Percentiles rank a stretch among this genome's conserved stretches.
Conservation (phyloP, 148 eudicot genomes). For the Spergularia bocconei region DNA sequence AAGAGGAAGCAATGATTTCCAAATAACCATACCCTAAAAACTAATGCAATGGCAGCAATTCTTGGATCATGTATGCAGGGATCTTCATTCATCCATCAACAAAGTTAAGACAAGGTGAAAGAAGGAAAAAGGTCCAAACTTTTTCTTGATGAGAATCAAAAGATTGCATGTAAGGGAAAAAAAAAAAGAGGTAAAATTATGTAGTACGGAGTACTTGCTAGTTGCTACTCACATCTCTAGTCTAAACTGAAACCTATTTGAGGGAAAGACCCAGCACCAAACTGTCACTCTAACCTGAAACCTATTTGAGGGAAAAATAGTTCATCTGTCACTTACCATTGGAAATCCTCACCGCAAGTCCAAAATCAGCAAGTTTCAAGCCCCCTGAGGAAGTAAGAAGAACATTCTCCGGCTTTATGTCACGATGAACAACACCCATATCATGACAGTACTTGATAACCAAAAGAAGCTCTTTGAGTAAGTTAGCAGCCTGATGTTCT, state of each 20-base stretch:
- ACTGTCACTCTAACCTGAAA: background rate
- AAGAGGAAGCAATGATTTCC: background rate
- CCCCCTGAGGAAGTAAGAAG: constrained; percentile 57
- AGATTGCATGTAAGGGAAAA: background rate
- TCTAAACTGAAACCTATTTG: background rate
- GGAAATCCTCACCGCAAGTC: constrained; percentile 52
- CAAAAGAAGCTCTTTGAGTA: constrained; percentile 54
- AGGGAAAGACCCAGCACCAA: background rate
- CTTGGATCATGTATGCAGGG: background rate
- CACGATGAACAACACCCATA: constrained; percentile 80
- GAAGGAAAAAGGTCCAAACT: background rate
- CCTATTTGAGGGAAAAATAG: background rate
- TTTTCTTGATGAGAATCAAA: background rate
- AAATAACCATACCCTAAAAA: background rate
- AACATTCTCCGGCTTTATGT: constrained; percentile 72
- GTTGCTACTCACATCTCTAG: background rate
- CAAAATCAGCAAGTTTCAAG: constrained; percentile 78
- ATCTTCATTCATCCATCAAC: too few species aligned
- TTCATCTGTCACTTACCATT: constrained; percentile 30
- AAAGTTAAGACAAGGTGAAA: background rate
- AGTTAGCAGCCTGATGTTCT: constrained; percentile 56
- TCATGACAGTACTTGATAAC: constrained; percentile 75
- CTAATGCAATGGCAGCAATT: background rate
- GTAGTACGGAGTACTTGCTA: too few species aligned
- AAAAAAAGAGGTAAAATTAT: background rate